Conservation (phyloP, 495 filamentous ascomycete species). For the Aspergillus homomorphus region DNA sequence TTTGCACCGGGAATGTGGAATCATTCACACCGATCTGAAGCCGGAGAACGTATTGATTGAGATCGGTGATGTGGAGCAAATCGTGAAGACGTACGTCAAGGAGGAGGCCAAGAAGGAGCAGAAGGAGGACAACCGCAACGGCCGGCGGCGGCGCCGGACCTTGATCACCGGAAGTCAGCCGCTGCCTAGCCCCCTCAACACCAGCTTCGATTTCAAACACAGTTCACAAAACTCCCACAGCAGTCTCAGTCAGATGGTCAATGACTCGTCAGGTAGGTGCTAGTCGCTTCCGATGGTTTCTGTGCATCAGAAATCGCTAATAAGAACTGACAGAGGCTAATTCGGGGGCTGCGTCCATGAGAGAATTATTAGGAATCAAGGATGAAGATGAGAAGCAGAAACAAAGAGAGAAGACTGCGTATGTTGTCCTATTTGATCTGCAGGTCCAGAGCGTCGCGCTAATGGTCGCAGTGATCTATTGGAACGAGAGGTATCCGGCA, state of each 20-base stretch:
- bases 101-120: conserved; percentile 65
- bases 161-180: conserved; percentile 97
- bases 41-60: conserved; percentile 98
- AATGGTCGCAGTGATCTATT: conserved; percentile 67
- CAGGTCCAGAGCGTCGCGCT: not conserved
- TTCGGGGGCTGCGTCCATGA: conserved; percentile 50
- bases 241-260: conserved; percentile 79
- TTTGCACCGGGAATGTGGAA: conserved; percentile 94
- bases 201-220: conserved; percentile 77
- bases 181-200: conserved; percentile 89
- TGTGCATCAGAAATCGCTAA: conserved; percentile 6
- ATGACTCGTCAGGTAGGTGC: conserved; percentile 62
- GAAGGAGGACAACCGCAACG: conserved; percentile 91
- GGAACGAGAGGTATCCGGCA: conserved; percentile 88
- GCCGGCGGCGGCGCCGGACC: conserved; percentile 85
- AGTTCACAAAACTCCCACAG: conserved; percentile 71
- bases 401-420: conserved; percentile 93
- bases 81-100: conserved; percentile 93
- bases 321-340: conserved; percentile 12
- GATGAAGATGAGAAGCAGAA: conserved; percentile 70
- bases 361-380: conserved; percentile 59
- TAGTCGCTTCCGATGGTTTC: not conserved
- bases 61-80: conserved; percentile 96
- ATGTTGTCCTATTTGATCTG: conserved; percentile 35
- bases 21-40: conserved; percentile 98